Evolutionary conservation across 2,329 filamentous ascomycete genomes (phyloP).

Genomic region (Mycosphaerella sp.): DNA sequence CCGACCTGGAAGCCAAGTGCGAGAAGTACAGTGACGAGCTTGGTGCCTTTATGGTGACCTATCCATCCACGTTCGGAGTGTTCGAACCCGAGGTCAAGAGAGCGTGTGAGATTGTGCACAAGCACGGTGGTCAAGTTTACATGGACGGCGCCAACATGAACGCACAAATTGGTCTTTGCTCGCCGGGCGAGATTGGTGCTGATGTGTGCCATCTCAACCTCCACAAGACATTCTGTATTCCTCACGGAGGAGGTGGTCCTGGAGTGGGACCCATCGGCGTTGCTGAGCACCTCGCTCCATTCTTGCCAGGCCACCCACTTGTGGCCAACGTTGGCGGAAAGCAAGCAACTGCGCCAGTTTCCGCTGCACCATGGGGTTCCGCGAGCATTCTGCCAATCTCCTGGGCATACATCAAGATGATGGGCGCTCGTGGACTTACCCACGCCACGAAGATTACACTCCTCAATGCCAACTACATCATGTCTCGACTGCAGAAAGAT

Average conservation of each 20-base stretch:
- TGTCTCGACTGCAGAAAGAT: conserved; percentile 75
- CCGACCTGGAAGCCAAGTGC: conserved; percentile 80
- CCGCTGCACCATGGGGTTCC: conserved; percentile 78
- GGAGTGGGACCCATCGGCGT: conserved; percentile 93
- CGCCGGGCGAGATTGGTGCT: conserved; percentile 88
- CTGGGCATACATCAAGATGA: conserved; percentile 92
- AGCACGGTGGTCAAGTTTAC: conserved; percentile 87
- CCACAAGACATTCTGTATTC: conserved; percentile 99
- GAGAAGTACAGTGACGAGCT: conserved; percentile 80
- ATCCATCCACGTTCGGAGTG: conserved; percentile 90
- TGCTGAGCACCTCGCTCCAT: conserved; percentile 69
- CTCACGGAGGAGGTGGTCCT: conserved; percentile 88
- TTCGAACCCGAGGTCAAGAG: conserved; percentile 87
- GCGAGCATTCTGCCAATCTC: conserved; percentile 90
- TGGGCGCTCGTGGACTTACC: conserved; percentile 75
- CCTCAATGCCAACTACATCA: conserved; percentile 97
- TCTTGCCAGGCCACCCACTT: conserved; percentile 66
- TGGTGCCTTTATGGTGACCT: conserved; percentile 93
- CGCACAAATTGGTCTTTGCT: conserved; percentile 91
- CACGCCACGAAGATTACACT: conserved; percentile 87
- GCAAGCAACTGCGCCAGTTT: conserved; percentile 63
- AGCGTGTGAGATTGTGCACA: conserved; percentile 78
- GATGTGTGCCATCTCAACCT: conserved; percentile 97
- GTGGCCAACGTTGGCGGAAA: conserved; percentile 50
- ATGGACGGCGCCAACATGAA: conserved; percentile 99